A percentile compares a stretch with the other conserved stretches of the same genome.
Conservation (phyloP, 805 yeast species). For the Pichia manshurica region DNA sequence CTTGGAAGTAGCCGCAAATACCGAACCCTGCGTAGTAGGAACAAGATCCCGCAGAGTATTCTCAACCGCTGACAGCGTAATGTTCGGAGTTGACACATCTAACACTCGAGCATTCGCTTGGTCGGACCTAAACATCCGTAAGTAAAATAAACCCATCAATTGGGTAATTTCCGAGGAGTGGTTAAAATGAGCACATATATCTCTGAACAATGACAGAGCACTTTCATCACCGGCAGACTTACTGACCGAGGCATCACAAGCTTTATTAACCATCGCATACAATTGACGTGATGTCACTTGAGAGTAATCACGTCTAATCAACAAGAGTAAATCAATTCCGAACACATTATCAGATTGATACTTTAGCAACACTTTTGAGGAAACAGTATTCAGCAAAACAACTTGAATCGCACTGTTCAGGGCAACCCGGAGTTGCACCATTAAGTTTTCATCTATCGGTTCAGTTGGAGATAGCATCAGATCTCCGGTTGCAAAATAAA, state of each 20-base stretch:
- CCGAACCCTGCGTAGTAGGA: background rate
- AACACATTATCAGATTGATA: constrained; percentile 2
- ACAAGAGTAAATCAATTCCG: background rate
- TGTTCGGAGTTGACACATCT: constrained; percentile 3
- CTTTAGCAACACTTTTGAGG: background rate
- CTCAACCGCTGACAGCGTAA: background rate
- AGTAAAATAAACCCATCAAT: constrained; percentile 1
- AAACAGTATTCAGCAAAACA: constrained; percentile 8
- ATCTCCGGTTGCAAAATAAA: background rate
- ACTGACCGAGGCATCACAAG: background rate
- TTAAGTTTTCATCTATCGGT: background rate
- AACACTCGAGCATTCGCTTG: constrained; percentile 1
- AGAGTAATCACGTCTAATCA: constrained; percentile 4
- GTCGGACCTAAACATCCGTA: constrained; percentile 1
- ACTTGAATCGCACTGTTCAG: constrained; percentile 5
- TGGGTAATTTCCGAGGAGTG: background rate
- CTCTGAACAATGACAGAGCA: background rate
- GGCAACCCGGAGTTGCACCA: background rate
- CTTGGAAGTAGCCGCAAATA: background rate
- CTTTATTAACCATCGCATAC: background rate
- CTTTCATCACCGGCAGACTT: constrained; percentile 1
- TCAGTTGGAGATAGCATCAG: background rate
- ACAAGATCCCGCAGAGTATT: background rate
- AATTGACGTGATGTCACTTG: background rate
- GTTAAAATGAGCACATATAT: constrained; percentile 1